Percentiles rank a stretch among this genome's conserved stretches.
Evolutionary conservation across 306 rosid genomes (phyloP).

Genomic region (cucumber (Cucumis sativus)): Cucumber_9930_V3 NC_026661.2:3468501-3469000

Average conservation of each 20-base stretch:
- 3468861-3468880: conserved; percentile 62
- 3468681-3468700: conserved; percentile 83
- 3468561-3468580: conserved; percentile 67
- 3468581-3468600: conserved; percentile 74
- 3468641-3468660: conserved; percentile 39
- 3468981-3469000: background rate
- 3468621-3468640: conserved; percentile 41
- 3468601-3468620: conserved; percentile 69
- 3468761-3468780: conserved; percentile 52
- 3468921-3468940: background rate
- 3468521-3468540: conserved; percentile 62
- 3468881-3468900: background rate
- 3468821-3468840: conserved; percentile 56
- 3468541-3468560: conserved; percentile 65
- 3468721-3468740: conserved; percentile 55
- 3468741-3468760: conserved; percentile 39
- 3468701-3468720: conserved; percentile 45
- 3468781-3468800: conserved; percentile 82
- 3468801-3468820: conserved; percentile 44
- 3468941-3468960: background rate
- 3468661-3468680: conserved; percentile 77
- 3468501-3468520: conserved; percentile 75
- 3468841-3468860: conserved; percentile 83
- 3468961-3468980: background rate
- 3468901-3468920: background rate